phyloP scores from a whole-genome alignment of 176 grass and related monocot genomes.

The Aegilops longissima region DNA sequence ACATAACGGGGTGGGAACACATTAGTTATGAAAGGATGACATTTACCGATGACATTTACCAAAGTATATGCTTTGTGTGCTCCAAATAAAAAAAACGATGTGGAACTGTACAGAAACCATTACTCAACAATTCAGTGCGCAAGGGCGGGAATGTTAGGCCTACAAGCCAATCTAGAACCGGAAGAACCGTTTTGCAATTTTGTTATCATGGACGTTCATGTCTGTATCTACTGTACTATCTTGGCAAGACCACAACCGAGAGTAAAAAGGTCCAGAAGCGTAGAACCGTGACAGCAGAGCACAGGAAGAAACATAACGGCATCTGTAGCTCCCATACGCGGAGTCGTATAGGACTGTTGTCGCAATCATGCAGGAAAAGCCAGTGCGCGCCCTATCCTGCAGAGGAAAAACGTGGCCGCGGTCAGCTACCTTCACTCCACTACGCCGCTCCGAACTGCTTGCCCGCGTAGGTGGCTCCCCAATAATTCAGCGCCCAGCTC shows the following conservation, averaged over 20 bases:
- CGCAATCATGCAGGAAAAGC: background rate
- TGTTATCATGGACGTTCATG: no score
- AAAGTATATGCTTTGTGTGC: no score
- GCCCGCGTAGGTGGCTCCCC: background rate
- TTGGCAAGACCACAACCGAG: background rate
- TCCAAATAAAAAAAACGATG: no score
- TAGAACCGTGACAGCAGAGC: background rate
- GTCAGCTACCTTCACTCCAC: background rate
- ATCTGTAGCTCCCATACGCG: background rate
- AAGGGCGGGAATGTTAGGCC: no score
- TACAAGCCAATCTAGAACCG: no score
- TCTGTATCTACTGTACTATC: no score
- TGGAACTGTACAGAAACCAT: no score
- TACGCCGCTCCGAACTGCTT: background rate
- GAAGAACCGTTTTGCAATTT: no score
- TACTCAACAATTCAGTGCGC: no score
- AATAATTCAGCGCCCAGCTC: conserved; percentile 26
- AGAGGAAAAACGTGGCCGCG: background rate
- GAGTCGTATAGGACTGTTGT: background rate
- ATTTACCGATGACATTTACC: no score
- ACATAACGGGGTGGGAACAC: no score
- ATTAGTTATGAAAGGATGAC: no score
- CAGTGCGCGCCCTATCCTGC: background rate
- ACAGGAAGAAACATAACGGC: background rate
- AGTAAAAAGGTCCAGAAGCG: background rate